A percentile compares a stretch with the other conserved stretches of the same genome.
phyloP scores from a whole-genome alignment of 192 early-diverging fungal genomes.

The Coemansia sp. region DNA sequence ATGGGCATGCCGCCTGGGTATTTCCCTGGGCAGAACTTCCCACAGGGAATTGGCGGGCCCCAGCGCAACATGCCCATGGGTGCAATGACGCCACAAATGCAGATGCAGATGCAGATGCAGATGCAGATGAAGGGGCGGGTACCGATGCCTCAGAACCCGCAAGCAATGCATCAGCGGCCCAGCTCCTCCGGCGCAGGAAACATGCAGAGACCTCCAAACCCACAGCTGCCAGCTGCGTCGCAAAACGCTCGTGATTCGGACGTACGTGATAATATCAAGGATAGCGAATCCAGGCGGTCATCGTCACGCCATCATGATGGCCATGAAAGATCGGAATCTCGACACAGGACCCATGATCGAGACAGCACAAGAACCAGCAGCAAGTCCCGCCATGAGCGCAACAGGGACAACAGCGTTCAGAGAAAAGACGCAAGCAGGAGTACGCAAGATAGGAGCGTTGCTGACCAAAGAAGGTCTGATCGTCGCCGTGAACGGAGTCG shows the following conservation, averaged over 20 bases:
- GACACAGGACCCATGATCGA: constrained; percentile 26
- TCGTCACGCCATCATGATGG: constrained; percentile 22
- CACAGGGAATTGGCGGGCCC: constrained; percentile 26
- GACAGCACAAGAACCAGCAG: constrained; percentile 17
- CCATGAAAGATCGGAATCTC: constrained; percentile 31
- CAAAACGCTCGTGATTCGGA: constrained; percentile 11
- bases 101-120: constrained; percentile 52
- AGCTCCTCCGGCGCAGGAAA: background rate
- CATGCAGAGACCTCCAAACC: constrained; percentile 9
- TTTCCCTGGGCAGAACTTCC: constrained; percentile 24
- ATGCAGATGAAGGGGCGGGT: constrained; percentile 43
- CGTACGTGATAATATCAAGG: constrained; percentile 30
- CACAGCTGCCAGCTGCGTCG: constrained; percentile 3
- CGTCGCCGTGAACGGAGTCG: constrained; percentile 39
- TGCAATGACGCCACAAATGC: constrained; percentile 27
- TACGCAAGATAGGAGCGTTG: constrained; percentile 4
- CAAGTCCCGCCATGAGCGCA: constrained; percentile 32
- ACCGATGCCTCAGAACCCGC: constrained; percentile 28
- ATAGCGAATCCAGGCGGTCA: constrained; percentile 34
- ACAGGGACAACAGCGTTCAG: constrained; percentile 15
- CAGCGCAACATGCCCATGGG: constrained; percentile 48
- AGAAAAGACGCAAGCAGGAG: constrained; percentile 9
- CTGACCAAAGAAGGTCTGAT: constrained; percentile 13
- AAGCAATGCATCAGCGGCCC: constrained; percentile 25
- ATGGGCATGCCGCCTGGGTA: constrained; percentile 44